These are phyloP conservation scores for Penicillium arizonense DNA, from an alignment of 495 filamentous ascomycete genomes.

Conservation along the genomic window DNA sequence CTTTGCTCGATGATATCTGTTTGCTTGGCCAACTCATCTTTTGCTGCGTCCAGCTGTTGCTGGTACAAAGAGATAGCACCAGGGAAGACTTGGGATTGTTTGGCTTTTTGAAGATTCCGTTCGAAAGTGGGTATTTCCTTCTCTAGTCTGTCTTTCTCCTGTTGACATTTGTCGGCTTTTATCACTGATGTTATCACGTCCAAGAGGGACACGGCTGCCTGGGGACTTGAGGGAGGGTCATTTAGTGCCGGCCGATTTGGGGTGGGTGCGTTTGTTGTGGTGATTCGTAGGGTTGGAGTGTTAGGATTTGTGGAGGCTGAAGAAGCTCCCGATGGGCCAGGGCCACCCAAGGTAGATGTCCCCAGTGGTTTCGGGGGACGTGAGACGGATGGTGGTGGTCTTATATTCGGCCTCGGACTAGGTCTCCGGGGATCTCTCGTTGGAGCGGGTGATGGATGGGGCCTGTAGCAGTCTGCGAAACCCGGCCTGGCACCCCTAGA, in stretches of 20 bases:
- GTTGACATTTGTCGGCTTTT: slow-evolving; percentile 1
- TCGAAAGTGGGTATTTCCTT: slow-evolving; percentile 17
- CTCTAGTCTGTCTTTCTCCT: slow-evolving; percentile 23
- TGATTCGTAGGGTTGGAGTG: background rate
- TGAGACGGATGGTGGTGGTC: too few species aligned
- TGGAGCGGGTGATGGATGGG: background rate
- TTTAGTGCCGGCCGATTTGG: too few species aligned
- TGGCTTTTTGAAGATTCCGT: slow-evolving; percentile 19
- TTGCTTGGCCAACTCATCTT: background rate
- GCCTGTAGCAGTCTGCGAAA: background rate
- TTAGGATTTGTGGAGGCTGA: background rate
- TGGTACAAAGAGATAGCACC: slow-evolving; percentile 14
- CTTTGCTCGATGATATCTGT: background rate
- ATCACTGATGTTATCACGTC: slow-evolving; percentile 22
- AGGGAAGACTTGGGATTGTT: slow-evolving; percentile 16
- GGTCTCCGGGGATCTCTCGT: slow-evolving; percentile 1
- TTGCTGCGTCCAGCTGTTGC: background rate
- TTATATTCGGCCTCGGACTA: too few species aligned
- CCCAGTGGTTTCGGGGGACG: too few species aligned
- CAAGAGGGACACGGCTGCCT: background rate
- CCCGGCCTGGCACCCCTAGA: background rate
- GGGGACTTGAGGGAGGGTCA: background rate
- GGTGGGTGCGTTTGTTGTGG: background rate
- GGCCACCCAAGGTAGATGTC: too few species aligned
- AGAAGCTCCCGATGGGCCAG: too few species aligned